Conservation (phyloP, 176 grass and related monocot genomes). For the Oropetium thomaeum region DNA sequence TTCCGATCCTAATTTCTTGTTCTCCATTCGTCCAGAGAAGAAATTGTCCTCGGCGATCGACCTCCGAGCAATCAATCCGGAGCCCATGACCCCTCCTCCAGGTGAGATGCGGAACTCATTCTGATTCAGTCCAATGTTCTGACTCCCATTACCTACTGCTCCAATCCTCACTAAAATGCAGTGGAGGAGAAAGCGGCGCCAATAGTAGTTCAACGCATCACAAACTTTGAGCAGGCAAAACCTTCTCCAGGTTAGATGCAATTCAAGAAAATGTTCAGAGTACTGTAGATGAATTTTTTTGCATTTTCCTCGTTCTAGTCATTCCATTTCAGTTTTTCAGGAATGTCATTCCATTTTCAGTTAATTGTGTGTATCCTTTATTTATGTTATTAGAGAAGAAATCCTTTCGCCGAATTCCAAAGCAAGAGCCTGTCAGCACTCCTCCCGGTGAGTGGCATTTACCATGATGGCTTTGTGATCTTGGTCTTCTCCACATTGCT, state of each 20-base stretch:
- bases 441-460: constrained; percentile 42
- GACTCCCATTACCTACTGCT: not conserved
- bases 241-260: constrained; percentile 35
- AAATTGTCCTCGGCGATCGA: constrained; percentile 31
- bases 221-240: constrained; percentile 33
- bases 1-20: not conserved
- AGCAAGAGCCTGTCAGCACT: constrained; percentile 53
- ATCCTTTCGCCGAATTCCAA: constrained; percentile 22
- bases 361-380: not conserved
- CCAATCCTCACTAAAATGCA: constrained; percentile 32
- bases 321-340: not conserved
- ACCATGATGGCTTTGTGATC: constrained; percentile 21
- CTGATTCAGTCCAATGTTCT: not conserved
- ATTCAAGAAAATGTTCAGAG: not conserved
- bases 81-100: constrained; percentile 38
- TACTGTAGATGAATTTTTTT: not conserved
- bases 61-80: constrained; percentile 33
- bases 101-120: constrained; percentile 28
- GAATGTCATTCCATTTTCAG: too few species aligned
- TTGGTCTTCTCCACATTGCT: constrained; percentile 19
- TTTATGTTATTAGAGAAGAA: constrained; percentile 55
- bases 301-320: not conserved
- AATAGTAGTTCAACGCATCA: constrained; percentile 37
- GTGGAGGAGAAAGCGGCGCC: constrained; percentile 50
- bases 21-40: constrained; percentile 33